phyloP scores from a whole-genome alignment of 2,329 filamentous ascomycete species.

The Phyllosticta citribraziliensis region DNA sequence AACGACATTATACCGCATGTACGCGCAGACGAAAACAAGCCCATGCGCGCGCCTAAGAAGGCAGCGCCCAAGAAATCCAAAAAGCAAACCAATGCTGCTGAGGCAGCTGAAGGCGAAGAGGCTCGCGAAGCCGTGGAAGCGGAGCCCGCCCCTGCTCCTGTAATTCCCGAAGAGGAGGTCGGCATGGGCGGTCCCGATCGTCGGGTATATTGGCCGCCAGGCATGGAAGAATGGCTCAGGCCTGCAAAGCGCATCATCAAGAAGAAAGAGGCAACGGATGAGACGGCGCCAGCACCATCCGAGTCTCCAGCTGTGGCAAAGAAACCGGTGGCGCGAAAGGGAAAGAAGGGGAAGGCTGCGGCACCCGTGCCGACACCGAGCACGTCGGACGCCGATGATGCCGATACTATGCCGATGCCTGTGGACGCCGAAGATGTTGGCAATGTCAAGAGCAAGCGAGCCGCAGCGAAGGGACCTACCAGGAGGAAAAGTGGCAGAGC shows the following conservation, averaged over 20 bases:
- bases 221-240: conserved; percentile 82
- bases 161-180: conserved; percentile 57
- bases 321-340: conserved; percentile 16
- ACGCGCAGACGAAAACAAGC: conserved; percentile 63
- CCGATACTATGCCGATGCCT: conserved; percentile 27
- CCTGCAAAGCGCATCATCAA: conserved; percentile 65
- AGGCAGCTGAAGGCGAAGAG: conserved; percentile 31
- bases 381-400: conserved; percentile 12
- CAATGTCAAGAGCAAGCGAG: neutral
- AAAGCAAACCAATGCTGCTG: conserved; percentile 26
- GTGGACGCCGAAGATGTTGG: conserved; percentile 23
- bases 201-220: conserved; percentile 82
- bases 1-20: conserved; percentile 70
- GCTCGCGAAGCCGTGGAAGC: conserved; percentile 29
- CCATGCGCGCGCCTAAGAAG: conserved; percentile 28
- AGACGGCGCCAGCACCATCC: neutral
- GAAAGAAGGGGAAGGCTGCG: conserved; percentile 13
- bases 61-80: conserved; percentile 35
- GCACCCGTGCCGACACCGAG: conserved; percentile 35
- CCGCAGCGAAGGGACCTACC: neutral
- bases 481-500: conserved; percentile 10
- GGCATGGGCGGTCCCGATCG: conserved; percentile 77
- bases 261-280: conserved; percentile 34
- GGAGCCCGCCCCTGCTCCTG: conserved; percentile 20
- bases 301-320: conserved; percentile 25